phyloP scores from a whole-genome alignment of 164 flowering plant species.

The Liriodendron chinense region DNA sequence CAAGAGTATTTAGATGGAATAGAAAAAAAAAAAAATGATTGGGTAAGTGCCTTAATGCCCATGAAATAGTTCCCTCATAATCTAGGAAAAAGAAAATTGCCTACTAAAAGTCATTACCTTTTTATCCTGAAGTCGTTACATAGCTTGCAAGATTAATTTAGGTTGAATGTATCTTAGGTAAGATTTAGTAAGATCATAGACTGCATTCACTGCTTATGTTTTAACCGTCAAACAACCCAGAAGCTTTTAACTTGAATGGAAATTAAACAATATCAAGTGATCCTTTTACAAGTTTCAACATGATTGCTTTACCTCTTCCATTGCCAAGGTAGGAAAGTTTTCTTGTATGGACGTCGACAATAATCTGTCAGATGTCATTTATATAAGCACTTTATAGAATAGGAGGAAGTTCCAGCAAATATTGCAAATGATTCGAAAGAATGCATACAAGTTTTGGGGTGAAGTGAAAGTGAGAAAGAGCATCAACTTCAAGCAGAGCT shows the following conservation, averaged over 20 bases:
- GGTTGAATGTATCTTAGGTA: conserved; percentile 43
- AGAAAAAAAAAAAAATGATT: too few species aligned
- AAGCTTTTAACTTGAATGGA: not conserved
- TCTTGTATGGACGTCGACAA: conserved; percentile 88
- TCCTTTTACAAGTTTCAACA: not conserved
- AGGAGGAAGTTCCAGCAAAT: not conserved
- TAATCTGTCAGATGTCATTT: conserved; percentile 43
- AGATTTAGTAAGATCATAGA: conserved; percentile 66
- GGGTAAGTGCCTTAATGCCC: too few species aligned
- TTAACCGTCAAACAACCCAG: too few species aligned
- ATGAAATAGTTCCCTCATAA: too few species aligned
- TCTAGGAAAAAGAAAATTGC: not conserved
- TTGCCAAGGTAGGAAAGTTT: conserved; percentile 88
- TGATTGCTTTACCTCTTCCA: conserved; percentile 83
- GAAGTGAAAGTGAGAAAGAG: conserved; percentile 93
- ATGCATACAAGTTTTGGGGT: conserved; percentile 85
- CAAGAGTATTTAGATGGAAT: too few species aligned
- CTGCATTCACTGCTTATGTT: conserved; percentile 32
- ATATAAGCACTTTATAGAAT: not conserved
- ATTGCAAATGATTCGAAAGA: not conserved
- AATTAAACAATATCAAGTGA: not conserved
- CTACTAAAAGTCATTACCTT: conserved; percentile 44
- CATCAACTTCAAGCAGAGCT: conserved; percentile 76
- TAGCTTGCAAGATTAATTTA: conserved; percentile 46
- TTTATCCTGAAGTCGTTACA: conserved; percentile 87